Base-by-base conservation (phyloP, 768 basidiomycete species). In the Pisolithus tinctorius region DNA sequence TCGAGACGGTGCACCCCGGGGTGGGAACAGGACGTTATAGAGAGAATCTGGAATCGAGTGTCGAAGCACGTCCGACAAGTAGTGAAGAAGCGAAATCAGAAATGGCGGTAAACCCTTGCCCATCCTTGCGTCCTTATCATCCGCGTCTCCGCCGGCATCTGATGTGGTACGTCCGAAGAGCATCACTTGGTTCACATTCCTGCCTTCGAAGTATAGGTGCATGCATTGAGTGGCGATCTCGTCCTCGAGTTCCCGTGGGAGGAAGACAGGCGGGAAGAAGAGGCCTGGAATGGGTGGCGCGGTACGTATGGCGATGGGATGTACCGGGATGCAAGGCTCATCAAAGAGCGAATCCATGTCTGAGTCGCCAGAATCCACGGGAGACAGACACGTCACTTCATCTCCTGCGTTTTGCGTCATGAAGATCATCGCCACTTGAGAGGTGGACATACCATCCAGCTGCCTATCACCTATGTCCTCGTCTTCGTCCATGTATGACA, bases 181-280 rank as follows among this genome's bases (percentile, higher is more conserved):
- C 92, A 94, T 93, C 48, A 86, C 78, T 66, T 94, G 92, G 61
- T 95, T 89, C 44, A 80, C 72, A 40, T 69, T 56, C 25, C 67
- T 69, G 10, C 63, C 63, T 9, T 59, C 60, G 60, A 86, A 87
- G 63, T 84, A 88, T 8, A 72, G 74, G 2, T 67, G 60, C 65
- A 80, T 72, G 65, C 84, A 86, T 47, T 78, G 78, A 10, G 64
- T 61, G 46, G 72, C 61, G 30, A 83, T 69, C 0, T 71, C 62
- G 20, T 79, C 69, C 4, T 80, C 79, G 9, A 86, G 65, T 37
- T 77, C 77, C 17, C 63, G 54, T 4, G 84, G 72, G 7, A 90
- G 62, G 7, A 67, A 66, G 14, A 82, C 51, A 6, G 74, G 63
- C 4, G 84, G 81, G 31, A 75, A 80, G 66, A 77, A 83, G 2